Conservation (phyloP, 768 basidiomycete species). For the Calocera cornea region DNA sequence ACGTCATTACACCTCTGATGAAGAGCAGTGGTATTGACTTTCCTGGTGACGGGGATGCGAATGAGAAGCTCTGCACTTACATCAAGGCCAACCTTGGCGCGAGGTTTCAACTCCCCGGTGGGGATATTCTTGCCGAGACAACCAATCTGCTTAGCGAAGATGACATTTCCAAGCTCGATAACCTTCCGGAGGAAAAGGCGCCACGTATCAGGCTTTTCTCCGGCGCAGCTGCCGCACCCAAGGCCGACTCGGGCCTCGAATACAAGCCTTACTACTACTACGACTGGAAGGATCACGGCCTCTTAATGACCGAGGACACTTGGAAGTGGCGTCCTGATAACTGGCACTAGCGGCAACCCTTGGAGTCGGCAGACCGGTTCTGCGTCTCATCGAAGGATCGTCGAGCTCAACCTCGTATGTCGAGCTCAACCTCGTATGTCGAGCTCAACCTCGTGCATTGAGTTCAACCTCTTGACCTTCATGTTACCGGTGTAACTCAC, state of each 20-base stretch:
- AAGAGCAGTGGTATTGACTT: not conserved
- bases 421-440: not conserved
- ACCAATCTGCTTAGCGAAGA: not conserved
- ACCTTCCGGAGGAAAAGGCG: not conserved
- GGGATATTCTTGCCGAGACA: not conserved
- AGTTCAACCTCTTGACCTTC: not conserved
- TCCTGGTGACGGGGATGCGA: not conserved
- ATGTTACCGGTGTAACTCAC: too few species aligned
- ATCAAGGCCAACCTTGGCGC: not conserved
- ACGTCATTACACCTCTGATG: not conserved
- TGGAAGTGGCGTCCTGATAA: constrained; percentile 1
- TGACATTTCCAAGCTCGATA: not conserved
- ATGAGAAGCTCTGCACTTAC: not conserved
- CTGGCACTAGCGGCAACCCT: not conserved
- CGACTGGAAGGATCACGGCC: not conserved
- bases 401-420: not conserved
- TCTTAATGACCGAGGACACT: not conserved
- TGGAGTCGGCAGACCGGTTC: not conserved
- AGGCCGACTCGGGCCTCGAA: not conserved
- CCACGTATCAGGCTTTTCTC: not conserved
- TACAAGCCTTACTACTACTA: constrained; percentile 2
- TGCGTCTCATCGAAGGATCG: not conserved
- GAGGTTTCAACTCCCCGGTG: not conserved
- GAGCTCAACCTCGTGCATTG: not conserved
- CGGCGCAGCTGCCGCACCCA: not conserved